Evolutionary conservation across 1,284 basidiomycete species (phyloP).

Genomic region (Cutaneotrichosporon arboriforme): DNA sequence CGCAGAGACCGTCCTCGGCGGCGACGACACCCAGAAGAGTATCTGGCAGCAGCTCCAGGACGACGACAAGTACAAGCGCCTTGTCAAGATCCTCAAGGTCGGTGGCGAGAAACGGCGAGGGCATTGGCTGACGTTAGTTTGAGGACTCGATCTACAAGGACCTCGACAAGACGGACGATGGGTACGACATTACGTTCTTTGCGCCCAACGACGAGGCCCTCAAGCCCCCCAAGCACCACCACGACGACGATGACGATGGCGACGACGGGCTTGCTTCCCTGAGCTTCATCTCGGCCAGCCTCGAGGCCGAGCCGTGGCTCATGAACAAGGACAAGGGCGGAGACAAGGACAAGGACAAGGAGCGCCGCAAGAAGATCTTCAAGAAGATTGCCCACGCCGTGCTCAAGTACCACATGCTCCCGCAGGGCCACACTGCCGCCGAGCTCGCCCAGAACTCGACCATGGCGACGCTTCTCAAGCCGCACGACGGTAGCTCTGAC

Average conservation of each 20-base stretch:
- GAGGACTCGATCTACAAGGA: constrained; percentile 36
- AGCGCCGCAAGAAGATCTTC: constrained; percentile 52
- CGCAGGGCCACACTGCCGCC: constrained; percentile 48
- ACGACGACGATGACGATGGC: constrained; percentile 32
- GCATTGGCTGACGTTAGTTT: constrained; percentile 20
- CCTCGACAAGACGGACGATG: constrained; percentile 37
- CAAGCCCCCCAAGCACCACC: constrained; percentile 32
- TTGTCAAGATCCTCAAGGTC: constrained; percentile 46
- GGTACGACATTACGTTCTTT: constrained; percentile 47
- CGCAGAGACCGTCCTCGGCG: not conserved
- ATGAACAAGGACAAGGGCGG: constrained; percentile 13
- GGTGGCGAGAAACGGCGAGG: constrained; percentile 7
- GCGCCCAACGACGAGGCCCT: constrained; percentile 47
- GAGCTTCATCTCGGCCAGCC: constrained; percentile 22
- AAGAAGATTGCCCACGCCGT: constrained; percentile 56
- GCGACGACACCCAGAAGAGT: constrained; percentile 33
- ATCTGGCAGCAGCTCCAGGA: constrained; percentile 44
- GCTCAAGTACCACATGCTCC: constrained; percentile 61
- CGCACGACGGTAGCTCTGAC: constrained; percentile 54
- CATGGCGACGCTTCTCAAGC: constrained; percentile 56
- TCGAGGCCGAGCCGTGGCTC: constrained; percentile 29
- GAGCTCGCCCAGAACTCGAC: constrained; percentile 59
- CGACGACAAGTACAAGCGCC: constrained; percentile 43
- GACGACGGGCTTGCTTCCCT: constrained; percentile 25
- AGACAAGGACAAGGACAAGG: constrained; percentile 53